phyloP scores from a whole-genome alignment of 2,329 filamentous ascomycete species.

The Proliferodiscus dingleyae region DNA sequence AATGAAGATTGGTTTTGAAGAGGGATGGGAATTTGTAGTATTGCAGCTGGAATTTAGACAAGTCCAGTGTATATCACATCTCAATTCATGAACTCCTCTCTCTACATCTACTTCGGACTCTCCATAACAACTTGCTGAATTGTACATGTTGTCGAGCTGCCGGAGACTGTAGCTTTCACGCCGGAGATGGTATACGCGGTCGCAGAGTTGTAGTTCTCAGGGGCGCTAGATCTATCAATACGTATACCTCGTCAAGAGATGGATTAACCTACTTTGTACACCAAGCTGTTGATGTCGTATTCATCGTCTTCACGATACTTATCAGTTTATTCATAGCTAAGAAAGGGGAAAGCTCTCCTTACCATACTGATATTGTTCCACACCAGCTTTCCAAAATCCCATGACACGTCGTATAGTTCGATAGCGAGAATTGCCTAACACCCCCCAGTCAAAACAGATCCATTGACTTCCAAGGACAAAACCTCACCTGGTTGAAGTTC shows the following conservation, averaged over 20 bases:
- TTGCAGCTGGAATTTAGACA: too few species aligned
- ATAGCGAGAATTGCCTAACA: slow-evolving; percentile 39
- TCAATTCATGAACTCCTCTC: too few species aligned
- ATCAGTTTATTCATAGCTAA: too few species aligned
- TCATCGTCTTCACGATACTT: slow-evolving; percentile 18
- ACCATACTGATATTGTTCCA: slow-evolving; percentile 23
- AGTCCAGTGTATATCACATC: too few species aligned
- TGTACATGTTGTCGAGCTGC: slow-evolving; percentile 24
- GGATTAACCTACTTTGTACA: slow-evolving; percentile 20
- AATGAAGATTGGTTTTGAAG: background rate
- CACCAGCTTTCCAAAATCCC: slow-evolving; percentile 37
- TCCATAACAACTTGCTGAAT: slow-evolving; percentile 14
- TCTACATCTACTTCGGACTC: too few species aligned
- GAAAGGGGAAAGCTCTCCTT: slow-evolving; percentile 16
- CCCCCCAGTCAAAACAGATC: too few species aligned
- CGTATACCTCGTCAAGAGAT: background rate
- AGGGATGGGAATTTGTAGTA: background rate
- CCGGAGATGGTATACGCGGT: slow-evolving; percentile 34
- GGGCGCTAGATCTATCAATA: slow-evolving; percentile 24
- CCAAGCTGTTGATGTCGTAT: slow-evolving; percentile 17
- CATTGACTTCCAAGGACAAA: too few species aligned
- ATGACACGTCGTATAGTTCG: slow-evolving; percentile 35
- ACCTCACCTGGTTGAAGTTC: slow-evolving; percentile 31
- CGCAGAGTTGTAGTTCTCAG: slow-evolving; percentile 36
- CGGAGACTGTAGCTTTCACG: slow-evolving; percentile 32